phyloP scores from a whole-genome alignment of 495 filamentous ascomycete genomes.

The Hypomontagnella monticulosa region DNA sequence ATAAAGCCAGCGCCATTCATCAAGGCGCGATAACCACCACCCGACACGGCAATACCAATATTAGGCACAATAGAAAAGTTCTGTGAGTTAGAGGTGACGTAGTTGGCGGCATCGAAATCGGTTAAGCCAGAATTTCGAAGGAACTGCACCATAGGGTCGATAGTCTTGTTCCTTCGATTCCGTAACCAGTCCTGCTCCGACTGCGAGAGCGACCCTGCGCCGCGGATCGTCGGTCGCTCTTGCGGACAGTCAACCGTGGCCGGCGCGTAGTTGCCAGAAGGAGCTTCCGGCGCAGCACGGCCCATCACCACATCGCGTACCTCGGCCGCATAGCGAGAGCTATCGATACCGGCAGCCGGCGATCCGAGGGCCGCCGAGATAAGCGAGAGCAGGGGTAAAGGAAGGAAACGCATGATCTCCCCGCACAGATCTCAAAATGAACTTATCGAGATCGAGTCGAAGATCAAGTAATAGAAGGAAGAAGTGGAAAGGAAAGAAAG shows the following conservation, averaged over 20 bases:
- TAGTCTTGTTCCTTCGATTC: slow-evolving; percentile 63
- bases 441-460: slow-evolving; percentile 1
- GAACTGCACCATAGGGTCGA: slow-evolving; percentile 76
- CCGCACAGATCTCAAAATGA: background rate
- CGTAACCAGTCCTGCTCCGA: slow-evolving; percentile 74
- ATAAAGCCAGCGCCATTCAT: slow-evolving; percentile 89
- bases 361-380: slow-evolving; percentile 38
- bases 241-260: slow-evolving; percentile 61
- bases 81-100: slow-evolving; percentile 68
- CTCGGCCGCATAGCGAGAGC: slow-evolving; percentile 7
- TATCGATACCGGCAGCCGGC: slow-evolving; percentile 15
- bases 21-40: slow-evolving; percentile 85
- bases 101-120: slow-evolving; percentile 77
- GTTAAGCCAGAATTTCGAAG: slow-evolving; percentile 76
- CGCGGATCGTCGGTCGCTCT: slow-evolving; percentile 57
- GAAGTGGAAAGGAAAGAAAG: background rate
- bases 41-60: slow-evolving; percentile 70
- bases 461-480: background rate
- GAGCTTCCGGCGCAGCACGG: slow-evolving; percentile 64
- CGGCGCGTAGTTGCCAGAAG: slow-evolving; percentile 66
- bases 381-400: slow-evolving; percentile 35
- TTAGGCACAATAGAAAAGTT: slow-evolving; percentile 70
- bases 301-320: slow-evolving; percentile 23
- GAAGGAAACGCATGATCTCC: slow-evolving; percentile 22
- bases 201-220: slow-evolving; percentile 66